phyloP scores from a whole-genome alignment of 176 grass and related monocot species.

The Rhynchospora tenuis region DNA sequence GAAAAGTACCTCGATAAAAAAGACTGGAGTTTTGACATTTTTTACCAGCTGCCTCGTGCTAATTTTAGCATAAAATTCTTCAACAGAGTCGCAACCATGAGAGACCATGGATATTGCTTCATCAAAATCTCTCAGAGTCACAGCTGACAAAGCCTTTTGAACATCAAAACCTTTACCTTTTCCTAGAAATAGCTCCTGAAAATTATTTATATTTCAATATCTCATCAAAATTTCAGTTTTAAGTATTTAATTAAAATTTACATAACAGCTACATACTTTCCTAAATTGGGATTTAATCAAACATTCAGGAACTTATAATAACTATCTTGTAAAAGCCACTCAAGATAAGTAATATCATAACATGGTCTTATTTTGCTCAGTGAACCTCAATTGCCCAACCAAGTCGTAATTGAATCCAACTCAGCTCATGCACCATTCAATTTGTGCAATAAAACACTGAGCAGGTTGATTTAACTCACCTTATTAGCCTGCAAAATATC shows the following conservation, averaged over 20 bases:
- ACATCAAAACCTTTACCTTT: slow-evolving; percentile 84
- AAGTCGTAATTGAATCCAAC: neutral
- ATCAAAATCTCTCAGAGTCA: slow-evolving; percentile 72
- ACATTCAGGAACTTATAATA: neutral
- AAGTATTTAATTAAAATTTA: neutral
- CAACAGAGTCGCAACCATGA: slow-evolving; percentile 60
- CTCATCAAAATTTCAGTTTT: neutral
- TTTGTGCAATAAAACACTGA: neutral
- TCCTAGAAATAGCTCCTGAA: slow-evolving; percentile 95
- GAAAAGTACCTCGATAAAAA: slow-evolving; percentile 77
- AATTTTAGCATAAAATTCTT: slow-evolving; percentile 67
- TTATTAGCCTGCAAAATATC: slow-evolving; percentile 88
- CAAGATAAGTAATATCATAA: neutral
- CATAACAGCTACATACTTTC: neutral
- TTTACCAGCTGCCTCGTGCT: slow-evolving; percentile 47
- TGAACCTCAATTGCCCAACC: neutral
- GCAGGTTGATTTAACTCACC: slow-evolving; percentile 19
- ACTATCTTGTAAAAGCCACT: neutral
- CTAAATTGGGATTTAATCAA: neutral
- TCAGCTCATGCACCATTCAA: neutral
- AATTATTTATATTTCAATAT: slow-evolving; percentile 20
- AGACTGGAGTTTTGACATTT: slow-evolving; percentile 60
- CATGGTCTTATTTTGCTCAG: neutral
- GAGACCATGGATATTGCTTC: slow-evolving; percentile 79
- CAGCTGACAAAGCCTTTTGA: slow-evolving; percentile 60